Percentiles rank a stretch among this genome's conserved stretches.
phyloP scores from a whole-genome alignment of 805 yeast genomes.

The Nadsonia fulvescens region DNA sequence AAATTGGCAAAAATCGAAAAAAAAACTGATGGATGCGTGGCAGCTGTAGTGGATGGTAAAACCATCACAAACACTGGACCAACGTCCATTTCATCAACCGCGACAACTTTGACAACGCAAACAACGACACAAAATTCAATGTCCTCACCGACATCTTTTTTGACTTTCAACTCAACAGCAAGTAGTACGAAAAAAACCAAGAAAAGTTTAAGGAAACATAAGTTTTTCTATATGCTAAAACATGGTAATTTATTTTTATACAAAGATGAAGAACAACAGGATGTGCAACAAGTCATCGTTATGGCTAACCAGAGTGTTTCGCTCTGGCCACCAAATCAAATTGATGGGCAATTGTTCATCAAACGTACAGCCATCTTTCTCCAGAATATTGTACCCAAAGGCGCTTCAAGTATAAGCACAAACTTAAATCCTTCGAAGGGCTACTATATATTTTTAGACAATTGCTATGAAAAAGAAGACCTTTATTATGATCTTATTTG shows the following conservation, averaged over 20 bases:
- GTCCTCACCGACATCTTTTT: no score
- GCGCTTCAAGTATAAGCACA: constrained; percentile 7
- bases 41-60: constrained; percentile 5
- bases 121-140: constrained; percentile 1
- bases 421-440: no score
- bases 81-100: no score
- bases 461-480: constrained; percentile 74
- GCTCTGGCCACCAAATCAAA: constrained; percentile 66
- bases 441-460: constrained; percentile 23
- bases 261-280: constrained; percentile 44
- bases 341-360: constrained; percentile 67
- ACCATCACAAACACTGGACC: no score
- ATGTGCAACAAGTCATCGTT: constrained; percentile 64
- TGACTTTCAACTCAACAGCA: no score
- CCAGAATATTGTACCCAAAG: constrained; percentile 27
- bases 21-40: no score
- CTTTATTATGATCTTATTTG: constrained; percentile 77
- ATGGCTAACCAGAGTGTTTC: constrained; percentile 51
- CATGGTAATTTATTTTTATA: constrained; percentile 85
- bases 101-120: constrained; percentile 3
- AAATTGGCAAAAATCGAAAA: no score
- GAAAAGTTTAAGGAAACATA: constrained; percentile 1
- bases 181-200: constrained; percentile 5
- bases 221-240: constrained; percentile 32
- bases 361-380: constrained; percentile 66